phyloP scores from a whole-genome alignment of 768 basidiomycete species.

The Termitomyces sp. region DNA sequence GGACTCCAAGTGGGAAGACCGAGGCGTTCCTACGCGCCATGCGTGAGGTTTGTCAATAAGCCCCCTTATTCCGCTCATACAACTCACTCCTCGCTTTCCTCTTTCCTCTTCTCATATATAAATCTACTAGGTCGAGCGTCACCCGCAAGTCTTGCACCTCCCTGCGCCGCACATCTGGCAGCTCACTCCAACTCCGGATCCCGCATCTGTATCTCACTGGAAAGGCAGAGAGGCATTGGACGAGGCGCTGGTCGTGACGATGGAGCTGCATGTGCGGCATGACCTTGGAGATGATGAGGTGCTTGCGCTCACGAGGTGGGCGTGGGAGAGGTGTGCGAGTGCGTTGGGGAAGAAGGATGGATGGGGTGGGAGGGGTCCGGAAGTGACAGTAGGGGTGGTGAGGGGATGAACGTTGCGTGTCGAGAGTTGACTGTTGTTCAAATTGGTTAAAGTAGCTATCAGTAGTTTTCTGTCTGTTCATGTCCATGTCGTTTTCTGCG shows the following conservation, averaged over 20 bases:
- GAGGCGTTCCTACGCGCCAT: slow-evolving; percentile 65
- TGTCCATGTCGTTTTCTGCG: background rate
- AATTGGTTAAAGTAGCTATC: background rate
- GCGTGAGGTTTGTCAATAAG: too few relatives aligned
- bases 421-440: background rate
- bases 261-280: slow-evolving; percentile 69
- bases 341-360: slow-evolving; percentile 42
- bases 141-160: slow-evolving; percentile 78
- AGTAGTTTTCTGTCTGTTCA: background rate
- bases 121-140: slow-evolving; percentile 63
- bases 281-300: slow-evolving; percentile 69
- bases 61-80: too few relatives aligned
- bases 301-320: slow-evolving; percentile 68
- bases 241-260: slow-evolving; percentile 60
- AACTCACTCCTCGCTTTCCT: background rate
- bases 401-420: slow-evolving; percentile 33
- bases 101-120: background rate
- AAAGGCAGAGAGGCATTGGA: background rate
- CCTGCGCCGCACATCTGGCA: slow-evolving; percentile 90
- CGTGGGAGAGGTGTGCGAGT: slow-evolving; percentile 57
- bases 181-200: slow-evolving; percentile 44
- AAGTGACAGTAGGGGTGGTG: slow-evolving; percentile 73
- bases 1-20: slow-evolving; percentile 60
- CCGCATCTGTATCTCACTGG: slow-evolving; percentile 10
- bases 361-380: slow-evolving; percentile 38